phyloP scores from a whole-genome alignment of 73 alveolate species.

The Paramecium caudatum region DNA sequence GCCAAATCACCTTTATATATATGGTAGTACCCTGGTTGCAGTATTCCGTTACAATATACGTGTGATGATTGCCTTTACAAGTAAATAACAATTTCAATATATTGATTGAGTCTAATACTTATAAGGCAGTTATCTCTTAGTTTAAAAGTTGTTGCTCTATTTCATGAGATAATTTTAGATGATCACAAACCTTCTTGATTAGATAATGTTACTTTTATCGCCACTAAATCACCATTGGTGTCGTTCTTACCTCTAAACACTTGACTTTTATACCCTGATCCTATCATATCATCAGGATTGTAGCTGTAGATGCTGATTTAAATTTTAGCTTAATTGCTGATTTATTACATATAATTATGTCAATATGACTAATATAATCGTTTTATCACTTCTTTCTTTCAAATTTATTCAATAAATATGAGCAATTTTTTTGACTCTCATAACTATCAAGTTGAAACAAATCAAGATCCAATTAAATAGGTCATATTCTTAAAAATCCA shows the following conservation, averaged over 20 bases:
- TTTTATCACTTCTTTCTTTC: background rate
- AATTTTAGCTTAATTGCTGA: background rate
- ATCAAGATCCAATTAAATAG: background rate
- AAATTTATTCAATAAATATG: no score
- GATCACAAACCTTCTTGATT: slow-evolving; percentile 31
- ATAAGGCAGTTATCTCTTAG: slow-evolving; percentile 66
- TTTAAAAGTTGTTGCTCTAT: slow-evolving; percentile 53
- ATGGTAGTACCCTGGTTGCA: slow-evolving; percentile 60
- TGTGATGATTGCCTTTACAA: background rate
- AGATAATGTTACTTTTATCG: slow-evolving; percentile 54
- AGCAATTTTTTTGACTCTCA: background rate
- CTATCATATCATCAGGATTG: background rate
- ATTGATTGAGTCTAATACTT: slow-evolving; percentile 44
- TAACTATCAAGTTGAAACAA: background rate
- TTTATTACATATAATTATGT: background rate
- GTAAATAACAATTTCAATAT: slow-evolving; percentile 35
- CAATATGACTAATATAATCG: background rate
- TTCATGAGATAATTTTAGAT: slow-evolving; percentile 44
- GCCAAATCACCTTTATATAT: slow-evolving; percentile 54
- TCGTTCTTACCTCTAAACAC: slow-evolving; percentile 27
- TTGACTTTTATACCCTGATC: slow-evolving; percentile 46
- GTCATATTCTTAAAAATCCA: background rate
- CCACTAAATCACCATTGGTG: slow-evolving; percentile 53
- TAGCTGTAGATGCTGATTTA: slow-evolving; percentile 24
- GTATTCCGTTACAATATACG: slow-evolving; percentile 71